Percentiles rank a stretch among this genome's conserved stretches.
phyloP scores from a whole-genome alignment of 352 stramenopile genomes.

The Peronospora farinosa region DNA sequence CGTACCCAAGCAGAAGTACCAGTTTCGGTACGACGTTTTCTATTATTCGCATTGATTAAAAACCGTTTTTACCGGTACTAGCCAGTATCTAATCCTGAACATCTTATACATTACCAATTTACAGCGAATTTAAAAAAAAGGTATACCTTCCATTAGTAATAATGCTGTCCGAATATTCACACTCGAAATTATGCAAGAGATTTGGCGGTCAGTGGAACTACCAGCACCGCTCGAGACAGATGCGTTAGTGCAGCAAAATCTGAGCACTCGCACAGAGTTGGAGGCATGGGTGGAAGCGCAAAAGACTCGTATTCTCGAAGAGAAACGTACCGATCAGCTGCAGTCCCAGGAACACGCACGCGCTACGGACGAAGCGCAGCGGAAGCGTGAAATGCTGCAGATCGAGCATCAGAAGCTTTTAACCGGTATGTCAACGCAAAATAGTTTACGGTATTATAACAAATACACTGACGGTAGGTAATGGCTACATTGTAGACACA shows the following conservation, averaged over 20 bases:
- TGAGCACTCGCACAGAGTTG: slow-evolving; percentile 38
- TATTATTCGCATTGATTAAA: too few relatives aligned
- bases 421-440: slow-evolving; percentile 16
- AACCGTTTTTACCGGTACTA: too few relatives aligned
- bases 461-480: neutral
- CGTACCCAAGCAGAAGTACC: too few relatives aligned
- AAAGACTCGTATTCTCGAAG: slow-evolving; percentile 33
- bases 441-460: neutral
- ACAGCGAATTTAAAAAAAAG: too few relatives aligned
- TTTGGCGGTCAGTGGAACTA: slow-evolving; percentile 15
- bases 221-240: slow-evolving; percentile 35
- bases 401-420: slow-evolving; percentile 36
- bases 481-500: slow-evolving; percentile 17
- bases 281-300: slow-evolving; percentile 42
- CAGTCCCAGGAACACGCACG: slow-evolving; percentile 37
- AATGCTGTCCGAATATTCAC: neutral
- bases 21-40: too few relatives aligned
- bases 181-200: slow-evolving; percentile 21
- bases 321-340: slow-evolving; percentile 41
- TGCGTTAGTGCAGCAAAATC: slow-evolving; percentile 35
- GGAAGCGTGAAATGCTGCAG: slow-evolving; percentile 39
- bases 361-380: slow-evolving; percentile 36
- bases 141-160: too few relatives aligned
- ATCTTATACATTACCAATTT: too few relatives aligned
- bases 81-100: too few relatives aligned